phyloP scores from a whole-genome alignment of 2,329 filamentous ascomycete genomes.

The Fusarium sp. region DNA sequence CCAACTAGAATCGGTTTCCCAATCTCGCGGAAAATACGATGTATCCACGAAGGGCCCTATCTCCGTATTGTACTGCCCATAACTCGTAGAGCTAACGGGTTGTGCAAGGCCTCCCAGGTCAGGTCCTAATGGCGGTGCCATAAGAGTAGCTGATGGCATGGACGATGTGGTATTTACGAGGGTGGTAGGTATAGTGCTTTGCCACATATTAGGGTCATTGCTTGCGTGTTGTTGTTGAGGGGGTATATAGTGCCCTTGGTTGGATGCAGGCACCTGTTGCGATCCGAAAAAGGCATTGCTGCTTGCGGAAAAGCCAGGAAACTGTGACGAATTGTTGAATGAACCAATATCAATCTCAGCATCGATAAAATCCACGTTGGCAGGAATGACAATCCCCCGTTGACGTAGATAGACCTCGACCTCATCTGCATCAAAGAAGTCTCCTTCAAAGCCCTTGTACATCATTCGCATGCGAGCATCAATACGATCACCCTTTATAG shows the following conservation, averaged over 20 bases:
- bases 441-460: slow-evolving; percentile 75
- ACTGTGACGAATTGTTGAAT: slow-evolving; percentile 49
- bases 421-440: slow-evolving; percentile 83
- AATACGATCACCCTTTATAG: slow-evolving; percentile 59
- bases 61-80: slow-evolving; percentile 20
- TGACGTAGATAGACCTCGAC: slow-evolving; percentile 79
- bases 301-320: slow-evolving; percentile 9
- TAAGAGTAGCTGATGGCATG: slow-evolving; percentile 16
- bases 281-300: slow-evolving; percentile 32
- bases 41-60: slow-evolving; percentile 28
- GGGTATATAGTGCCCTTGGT: slow-evolving; percentile 16
- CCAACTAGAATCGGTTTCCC: slow-evolving; percentile 41
- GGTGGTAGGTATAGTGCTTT: slow-evolving; percentile 26
- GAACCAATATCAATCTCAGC: slow-evolving; percentile 65
- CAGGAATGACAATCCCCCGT: slow-evolving; percentile 73
- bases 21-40: slow-evolving; percentile 32
- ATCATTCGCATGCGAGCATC: slow-evolving; percentile 64
- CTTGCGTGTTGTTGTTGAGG: slow-evolving; percentile 15
- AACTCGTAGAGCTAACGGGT: slow-evolving; percentile 2
- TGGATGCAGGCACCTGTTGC: slow-evolving; percentile 1
- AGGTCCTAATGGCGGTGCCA: slow-evolving; percentile 15
- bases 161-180: slow-evolving; percentile 21
- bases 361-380: slow-evolving; percentile 70
- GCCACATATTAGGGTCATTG: slow-evolving; percentile 27
- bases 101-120: slow-evolving; percentile 26